Evolutionary conservation across 192 early-diverging fungal species (phyloP), one percentile per base, ranked within the genome.

Genomic region (Linnemannia zychae): DNA sequence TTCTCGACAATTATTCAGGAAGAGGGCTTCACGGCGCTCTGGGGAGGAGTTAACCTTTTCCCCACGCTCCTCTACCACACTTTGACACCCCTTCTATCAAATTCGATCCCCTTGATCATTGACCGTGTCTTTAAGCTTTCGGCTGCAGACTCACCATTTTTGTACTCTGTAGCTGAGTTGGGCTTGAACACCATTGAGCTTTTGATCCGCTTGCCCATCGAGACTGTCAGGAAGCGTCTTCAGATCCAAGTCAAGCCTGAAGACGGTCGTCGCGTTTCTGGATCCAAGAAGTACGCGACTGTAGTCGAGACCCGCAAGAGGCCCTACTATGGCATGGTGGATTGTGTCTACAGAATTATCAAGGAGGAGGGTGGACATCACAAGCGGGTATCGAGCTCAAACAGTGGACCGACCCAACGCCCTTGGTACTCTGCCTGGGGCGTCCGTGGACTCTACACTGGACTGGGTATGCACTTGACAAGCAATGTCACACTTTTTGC

Each of bases 221-320:
- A 99, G 50, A 95, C 97, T 16, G 92, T 96, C 57, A 89, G 97
- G 15, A 94, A 96, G 78, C 91, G 98, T 34, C 82, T 99, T 48
- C 94, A 96, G 66, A 92, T 95, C 33, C 98, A 99, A 84, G 90
- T 94, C n/a, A 77, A 85, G 40, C 3, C 33, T 28, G 65, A 78
- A 44, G 47, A 67, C 65, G 22, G 31, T 31, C 84, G 89, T 63
- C 91, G 84, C 33, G 57, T 78, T 18, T 72, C 74, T 33, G 82
- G 74, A 5, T 44, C 48, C 47, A 90, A 90, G 70, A 75, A 88
- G 34, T 95, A 93, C 80, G 87, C 90, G 31, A 92, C 94, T 11
- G 91, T 90, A 37, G 95, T 96, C 12, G 89, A 91, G 31, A 78
- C 91, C 12, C 88, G 94, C n/a, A 89, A 91, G 53, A 88, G 93